Conservation (phyloP, 257 asterid genomes). For the Cordia subcordata region DNA sequence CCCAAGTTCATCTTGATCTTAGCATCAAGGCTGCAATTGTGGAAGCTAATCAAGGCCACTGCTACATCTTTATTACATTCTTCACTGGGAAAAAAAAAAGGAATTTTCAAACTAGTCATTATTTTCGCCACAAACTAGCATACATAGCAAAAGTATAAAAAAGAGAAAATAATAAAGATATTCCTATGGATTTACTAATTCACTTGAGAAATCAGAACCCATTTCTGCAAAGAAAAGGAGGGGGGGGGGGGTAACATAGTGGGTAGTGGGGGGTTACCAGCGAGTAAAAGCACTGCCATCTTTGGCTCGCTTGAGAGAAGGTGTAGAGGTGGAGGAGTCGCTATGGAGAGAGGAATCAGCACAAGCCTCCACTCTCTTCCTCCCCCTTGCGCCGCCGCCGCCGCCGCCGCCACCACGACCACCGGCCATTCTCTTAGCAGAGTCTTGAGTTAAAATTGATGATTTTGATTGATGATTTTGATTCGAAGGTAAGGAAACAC, state of each 20-base stretch:
- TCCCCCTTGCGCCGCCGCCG: constrained; percentile 34
- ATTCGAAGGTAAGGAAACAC: no score
- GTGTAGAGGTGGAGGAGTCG: constrained; percentile 16
- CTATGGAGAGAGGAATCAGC: neutral
- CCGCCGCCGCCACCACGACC: no score
- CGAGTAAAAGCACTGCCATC: constrained; percentile 85
- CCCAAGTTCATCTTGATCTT: constrained; percentile 79
- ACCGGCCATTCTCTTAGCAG: neutral
- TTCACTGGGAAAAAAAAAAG: constrained; percentile 32
- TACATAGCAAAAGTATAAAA: no score
- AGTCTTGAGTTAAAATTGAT: neutral
- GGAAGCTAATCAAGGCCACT: constrained; percentile 76
- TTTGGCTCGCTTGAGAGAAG: constrained; percentile 70
- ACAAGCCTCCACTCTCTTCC: constrained; percentile 64
- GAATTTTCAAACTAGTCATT: neutral
- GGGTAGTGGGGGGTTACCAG: constrained; percentile 58
- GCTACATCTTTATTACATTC: constrained; percentile 74
- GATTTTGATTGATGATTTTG: no score
- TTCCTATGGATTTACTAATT: neutral
- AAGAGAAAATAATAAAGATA: neutral
- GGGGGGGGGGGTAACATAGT: no score
- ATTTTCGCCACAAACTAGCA: no score
- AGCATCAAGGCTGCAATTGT: constrained; percentile 73
- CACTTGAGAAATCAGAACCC: neutral
- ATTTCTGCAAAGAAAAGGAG: neutral